Percentiles rank a stretch among this genome's conserved stretches.
Conservation (phyloP, 1,139 yeast genomes). For the Saccharomyces hybrid region DNA sequence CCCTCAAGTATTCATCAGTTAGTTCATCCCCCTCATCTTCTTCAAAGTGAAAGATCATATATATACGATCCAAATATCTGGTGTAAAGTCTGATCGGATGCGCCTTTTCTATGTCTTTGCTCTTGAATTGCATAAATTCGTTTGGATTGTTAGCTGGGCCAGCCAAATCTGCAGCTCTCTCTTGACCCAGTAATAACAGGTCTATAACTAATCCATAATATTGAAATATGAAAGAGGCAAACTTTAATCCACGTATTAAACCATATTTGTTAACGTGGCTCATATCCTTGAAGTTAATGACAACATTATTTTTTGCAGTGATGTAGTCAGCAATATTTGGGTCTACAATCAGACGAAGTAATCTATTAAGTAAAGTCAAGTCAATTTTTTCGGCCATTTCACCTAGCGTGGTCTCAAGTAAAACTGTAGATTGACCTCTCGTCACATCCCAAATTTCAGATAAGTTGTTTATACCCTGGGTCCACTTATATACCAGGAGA, state of each 20-base stretch:
- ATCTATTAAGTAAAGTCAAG: constrained; percentile 73
- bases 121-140: constrained; percentile 65
- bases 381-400: constrained; percentile 81
- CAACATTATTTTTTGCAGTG: constrained; percentile 83
- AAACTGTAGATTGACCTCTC: constrained; percentile 73
- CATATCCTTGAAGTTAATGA: constrained; percentile 87
- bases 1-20: constrained; percentile 64
- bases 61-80: constrained; percentile 76
- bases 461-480: constrained; percentile 84
- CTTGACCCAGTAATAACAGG: constrained; percentile 72
- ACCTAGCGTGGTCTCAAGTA: constrained; percentile 66
- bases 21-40: constrained; percentile 69
- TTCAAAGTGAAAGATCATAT: constrained; percentile 68
- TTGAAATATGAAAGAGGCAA: constrained; percentile 83
- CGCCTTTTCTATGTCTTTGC: constrained; percentile 47
- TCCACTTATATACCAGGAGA: constrained; percentile 84
- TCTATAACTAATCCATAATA: constrained; percentile 84
- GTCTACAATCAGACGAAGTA: constrained; percentile 75
- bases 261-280: constrained; percentile 88
- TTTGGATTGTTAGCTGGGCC: constrained; percentile 71
- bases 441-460: constrained; percentile 69
- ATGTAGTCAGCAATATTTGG: constrained; percentile 92
- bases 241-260: constrained; percentile 78
- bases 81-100: constrained; percentile 77
- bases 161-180: constrained; percentile 81